A percentile compares a stretch with the other conserved stretches of the same genome.
phyloP scores from a whole-genome alignment of 2,329 filamentous ascomycete genomes.

The Pseudogymnoascus sp. region DNA sequence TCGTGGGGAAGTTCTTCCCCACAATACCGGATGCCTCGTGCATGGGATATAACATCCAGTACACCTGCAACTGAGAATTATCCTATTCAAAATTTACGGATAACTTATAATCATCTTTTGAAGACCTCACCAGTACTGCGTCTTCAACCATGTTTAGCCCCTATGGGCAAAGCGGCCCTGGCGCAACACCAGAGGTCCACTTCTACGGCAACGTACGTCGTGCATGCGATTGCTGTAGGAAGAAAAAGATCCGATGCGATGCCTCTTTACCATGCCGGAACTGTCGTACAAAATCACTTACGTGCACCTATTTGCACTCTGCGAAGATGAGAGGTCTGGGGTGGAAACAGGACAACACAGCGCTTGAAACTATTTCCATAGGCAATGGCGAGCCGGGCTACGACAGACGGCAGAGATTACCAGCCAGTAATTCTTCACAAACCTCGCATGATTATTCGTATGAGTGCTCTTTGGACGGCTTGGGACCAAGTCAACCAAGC shows the following conservation, averaged over 20 bases:
- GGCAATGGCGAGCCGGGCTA: background rate
- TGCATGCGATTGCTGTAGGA: conserved; percentile 29
- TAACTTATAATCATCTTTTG: background rate
- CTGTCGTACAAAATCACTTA: conserved; percentile 17
- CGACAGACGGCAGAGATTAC: background rate
- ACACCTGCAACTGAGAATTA: background rate
- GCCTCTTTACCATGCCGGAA: conserved; percentile 25
- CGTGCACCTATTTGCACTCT: conserved; percentile 28
- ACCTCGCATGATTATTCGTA: background rate
- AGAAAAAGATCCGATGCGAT: conserved; percentile 28
- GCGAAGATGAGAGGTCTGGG: conserved; percentile 30
- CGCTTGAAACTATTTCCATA: background rate
- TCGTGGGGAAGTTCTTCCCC: background rate
- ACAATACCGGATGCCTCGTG: background rate
- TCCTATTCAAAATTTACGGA: background rate
- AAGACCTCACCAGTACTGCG: background rate
- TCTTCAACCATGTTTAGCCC: background rate
- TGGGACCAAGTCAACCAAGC: background rate
- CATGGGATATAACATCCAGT: background rate
- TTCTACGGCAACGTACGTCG: background rate
- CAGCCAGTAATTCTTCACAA: background rate
- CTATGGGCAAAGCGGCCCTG: background rate
- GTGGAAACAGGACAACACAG: background rate
- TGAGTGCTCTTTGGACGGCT: background rate
- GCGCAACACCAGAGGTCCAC: background rate